Percentiles rank a stretch among this genome's conserved stretches.
Conservation (phyloP, 257 asterid genomes). For the Cinchona pubescens region DNA sequence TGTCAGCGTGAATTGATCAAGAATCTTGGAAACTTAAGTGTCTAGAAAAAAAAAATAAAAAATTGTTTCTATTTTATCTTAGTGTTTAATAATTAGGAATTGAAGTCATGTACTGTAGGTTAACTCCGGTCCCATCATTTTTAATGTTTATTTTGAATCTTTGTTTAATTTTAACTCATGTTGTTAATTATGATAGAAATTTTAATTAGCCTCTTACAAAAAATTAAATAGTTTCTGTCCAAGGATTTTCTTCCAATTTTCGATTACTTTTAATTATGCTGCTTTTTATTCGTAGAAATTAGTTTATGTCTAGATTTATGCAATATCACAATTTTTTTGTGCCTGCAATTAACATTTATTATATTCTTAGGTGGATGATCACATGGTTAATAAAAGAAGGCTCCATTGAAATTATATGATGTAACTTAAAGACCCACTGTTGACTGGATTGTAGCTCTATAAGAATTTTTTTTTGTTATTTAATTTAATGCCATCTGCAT, state of each 20-base stretch:
- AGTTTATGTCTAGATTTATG: not conserved
- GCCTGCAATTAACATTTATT: not conserved
- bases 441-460: not conserved
- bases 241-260: constrained; percentile 15
- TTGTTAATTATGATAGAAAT: constrained; percentile 37
- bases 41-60: constrained; percentile 12
- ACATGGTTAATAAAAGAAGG: not conserved
- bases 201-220: constrained; percentile 51
- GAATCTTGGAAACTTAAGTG: not conserved
- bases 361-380: not conserved
- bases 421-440: not conserved
- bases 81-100: constrained; percentile 22
- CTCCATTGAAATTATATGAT: not conserved
- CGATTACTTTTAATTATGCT: not conserved
- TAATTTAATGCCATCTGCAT: constrained; percentile 23
- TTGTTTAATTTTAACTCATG: constrained; percentile 32
- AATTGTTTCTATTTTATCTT: constrained; percentile 42
- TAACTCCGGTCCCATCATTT: constrained; percentile 41
- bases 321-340: no score
- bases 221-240: constrained; percentile 32
- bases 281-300: not conserved
- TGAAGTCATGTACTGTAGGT: constrained; percentile 33
- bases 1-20: constrained; percentile 35
- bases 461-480: not conserved
- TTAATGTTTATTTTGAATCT: constrained; percentile 31